Base-by-base conservation (phyloP, 1,139 yeast species). In the Citeromyces hawaiiensis region DNA sequence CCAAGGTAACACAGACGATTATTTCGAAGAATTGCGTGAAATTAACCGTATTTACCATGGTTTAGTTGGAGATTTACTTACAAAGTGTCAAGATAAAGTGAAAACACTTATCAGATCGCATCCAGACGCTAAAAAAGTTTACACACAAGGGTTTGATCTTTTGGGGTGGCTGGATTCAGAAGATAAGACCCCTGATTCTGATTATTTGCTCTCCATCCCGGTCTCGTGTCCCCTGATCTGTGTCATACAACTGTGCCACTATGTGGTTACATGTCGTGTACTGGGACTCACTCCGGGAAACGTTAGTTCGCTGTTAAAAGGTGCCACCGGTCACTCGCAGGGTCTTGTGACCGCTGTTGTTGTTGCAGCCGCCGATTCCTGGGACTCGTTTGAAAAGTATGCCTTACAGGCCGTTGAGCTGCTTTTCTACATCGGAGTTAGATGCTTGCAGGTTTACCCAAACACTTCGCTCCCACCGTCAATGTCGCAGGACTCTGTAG, bases 311-410 rank as follows among this genome's bases (percentile, higher is more conserved):
- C 62, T 70, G 52, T 66, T 88, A 45, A 61, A 72, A 40, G 97
- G 97, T 55, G 76, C 96, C 37, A 88, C 97, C 40, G 98, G 98
- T 64, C 98, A 91, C 61, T 88, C 97, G 35, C 98, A 91, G 69
- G 98, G 98, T 66, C 69, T 91, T 53, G 83, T 91, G 43, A 85
- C 96, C 35, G 94, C 99, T 32, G 75, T 87, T 47, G 94, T 95
- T 32, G 73, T 91, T 52, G 83, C 97, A 36, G 76, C 88, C 45
- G 73, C 96, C 17, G 79, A 76, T 54, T 70, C 83, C 38, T 88
- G 97, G 97, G 83, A 76, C 13, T 73, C 86, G 18, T 91, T 85
- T 66, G 70, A 72, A 57, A 66, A 64, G 42, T 72, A 81, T 50
- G 68, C 95, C 42, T 63, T 78, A 51, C 83, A 83, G 63, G 87